Evolutionary conservation across 2,329 filamentous ascomycete species (phyloP), one percentile per base, ranked within the genome.

Genomic region (Fusarium chaquense): DNA sequence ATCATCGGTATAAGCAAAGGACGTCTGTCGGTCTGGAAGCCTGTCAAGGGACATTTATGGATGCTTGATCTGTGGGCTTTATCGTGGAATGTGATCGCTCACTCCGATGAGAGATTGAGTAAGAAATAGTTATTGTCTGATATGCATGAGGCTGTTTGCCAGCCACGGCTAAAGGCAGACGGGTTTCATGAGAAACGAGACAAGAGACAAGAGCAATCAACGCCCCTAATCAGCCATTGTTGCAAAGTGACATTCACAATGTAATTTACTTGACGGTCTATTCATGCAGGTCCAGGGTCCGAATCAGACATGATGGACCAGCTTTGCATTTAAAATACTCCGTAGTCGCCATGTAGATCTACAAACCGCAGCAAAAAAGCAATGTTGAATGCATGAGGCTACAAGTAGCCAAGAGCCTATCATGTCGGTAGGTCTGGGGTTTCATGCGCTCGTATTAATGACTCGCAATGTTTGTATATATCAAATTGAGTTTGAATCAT

Each of bases 341-440:
- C 49, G 49, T 51, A 51, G 49, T 20, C 33, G 13, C 46, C 26
- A 51, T 28, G 49, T 32, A 51, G 44, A 64, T 65, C 60, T 65
- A 41, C 46, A 51, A 51, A 51, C 49, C 30, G 49, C 33, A 65
- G 55, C 58, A 41, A 64, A 64, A 64, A 65, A 65, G 62, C 62
- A 65, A 65, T 24, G 59, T 59, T 35, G 22, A 16, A 26, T 51
- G 60, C 60, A 58, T 50, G 45, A 46, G 51, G 13, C 28, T 16
- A 20, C 35, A 26, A 16, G 24, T 24, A n/a, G 18, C 60, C 35
- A 40, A 32, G 22, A 36, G 40, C 47, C 60, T 62, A 62, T 62
- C 58, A 38, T 41, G n/a, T 43, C 20, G 16, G n/a, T 35, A 33
- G 41, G 18, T 26, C 18, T 22, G 28, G 36, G 47, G 30, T 30